Base-by-base conservation (phyloP, 1,284 basidiomycete genomes). In the Rhodotorula glutinis region DNA sequence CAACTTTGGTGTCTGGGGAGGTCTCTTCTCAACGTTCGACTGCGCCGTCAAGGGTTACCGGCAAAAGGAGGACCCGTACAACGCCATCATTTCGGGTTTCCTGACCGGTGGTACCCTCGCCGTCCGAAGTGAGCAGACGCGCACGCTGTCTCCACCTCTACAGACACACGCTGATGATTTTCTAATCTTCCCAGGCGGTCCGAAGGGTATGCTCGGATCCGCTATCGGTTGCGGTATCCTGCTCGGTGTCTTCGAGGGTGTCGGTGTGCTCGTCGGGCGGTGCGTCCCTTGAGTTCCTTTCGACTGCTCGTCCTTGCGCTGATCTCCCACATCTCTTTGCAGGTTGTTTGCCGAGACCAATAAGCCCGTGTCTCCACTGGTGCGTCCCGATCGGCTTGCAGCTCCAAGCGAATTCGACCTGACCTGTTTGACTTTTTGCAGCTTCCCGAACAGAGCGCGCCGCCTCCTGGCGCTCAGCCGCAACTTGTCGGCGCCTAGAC, bases 31-130 rank as follows among this genome's bases (percentile, higher is more conserved):
- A 57, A 90, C 92, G 30, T 99, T 94, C 76, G 96, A 98, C 80
- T 99, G 96, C 80, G 92, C 92, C 2, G 90, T 98, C 72, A 98
- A 98, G 81, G 93, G 93, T 16, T 91, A 87, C 82, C 83, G 96
- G 77, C 95, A 98, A 83, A 98, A 98, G 80, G 96, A 99, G 81
- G 96, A 99, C 80, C 91, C 94, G 60, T 98, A 94, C 93, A 99
- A 99, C 79, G 93, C 93, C 52, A 98, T 99, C 77, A 90, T 96
- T 64, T 92, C 95, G 55, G 95, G 96, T 53, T 98, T 98, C 83
- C 86, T 96, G 85, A 98, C 95, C 38, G 96, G 96, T 80, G 95
- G 95, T 65, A 95, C 91, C 78, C 81, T 99, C 60, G 96, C 96
- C 61, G 86, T 91, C 70, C 86, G 95, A 81, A 90, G 94, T 96